Conservation (phyloP, 2,329 filamentous ascomycete species). For the Penicillium sp. region DNA sequence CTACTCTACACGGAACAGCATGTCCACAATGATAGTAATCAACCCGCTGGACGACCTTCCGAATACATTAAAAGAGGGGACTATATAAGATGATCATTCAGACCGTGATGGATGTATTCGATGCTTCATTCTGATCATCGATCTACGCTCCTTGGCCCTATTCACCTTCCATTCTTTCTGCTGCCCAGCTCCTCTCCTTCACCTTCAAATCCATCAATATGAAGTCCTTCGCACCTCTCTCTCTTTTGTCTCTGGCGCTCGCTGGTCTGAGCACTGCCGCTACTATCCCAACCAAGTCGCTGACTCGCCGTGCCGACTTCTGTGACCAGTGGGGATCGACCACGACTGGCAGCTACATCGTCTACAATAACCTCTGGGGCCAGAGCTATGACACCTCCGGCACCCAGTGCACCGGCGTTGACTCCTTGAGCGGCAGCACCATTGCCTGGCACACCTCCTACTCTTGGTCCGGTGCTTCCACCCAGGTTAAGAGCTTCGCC, state of each 20-base stretch:
- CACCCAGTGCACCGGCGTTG: conserved; percentile 50
- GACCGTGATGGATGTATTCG: not conserved
- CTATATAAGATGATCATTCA: not conserved
- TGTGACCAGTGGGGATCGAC: conserved; percentile 49
- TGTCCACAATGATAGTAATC: not conserved
- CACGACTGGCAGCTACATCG: conserved; percentile 48
- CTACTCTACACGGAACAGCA: conserved; percentile 27
- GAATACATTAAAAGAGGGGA: not conserved
- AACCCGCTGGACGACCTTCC: conserved; percentile 5
- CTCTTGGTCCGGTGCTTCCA: conserved; percentile 48
- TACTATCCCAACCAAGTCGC: conserved; percentile 25
- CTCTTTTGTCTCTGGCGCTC: conserved; percentile 27
- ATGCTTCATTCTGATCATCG: not conserved
- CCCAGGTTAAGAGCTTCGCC: conserved; percentile 53
- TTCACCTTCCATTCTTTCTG: conserved; percentile 6
- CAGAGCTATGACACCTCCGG: conserved; percentile 40
- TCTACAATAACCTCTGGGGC: conserved; percentile 61
- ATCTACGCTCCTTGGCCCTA: not conserved
- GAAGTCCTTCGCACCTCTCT: conserved; percentile 33
- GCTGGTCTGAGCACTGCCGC: conserved; percentile 32
- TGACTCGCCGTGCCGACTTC: conserved; percentile 36
- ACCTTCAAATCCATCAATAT: conserved; percentile 24
- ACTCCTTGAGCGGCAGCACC: conserved; percentile 38
- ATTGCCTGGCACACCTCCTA: conserved; percentile 52
- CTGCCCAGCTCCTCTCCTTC: not conserved